A percentile compares a stretch with the other conserved stretches of the same genome.
phyloP scores from a whole-genome alignment of 306 rosid species.

The Rosa rugosa region DNA sequence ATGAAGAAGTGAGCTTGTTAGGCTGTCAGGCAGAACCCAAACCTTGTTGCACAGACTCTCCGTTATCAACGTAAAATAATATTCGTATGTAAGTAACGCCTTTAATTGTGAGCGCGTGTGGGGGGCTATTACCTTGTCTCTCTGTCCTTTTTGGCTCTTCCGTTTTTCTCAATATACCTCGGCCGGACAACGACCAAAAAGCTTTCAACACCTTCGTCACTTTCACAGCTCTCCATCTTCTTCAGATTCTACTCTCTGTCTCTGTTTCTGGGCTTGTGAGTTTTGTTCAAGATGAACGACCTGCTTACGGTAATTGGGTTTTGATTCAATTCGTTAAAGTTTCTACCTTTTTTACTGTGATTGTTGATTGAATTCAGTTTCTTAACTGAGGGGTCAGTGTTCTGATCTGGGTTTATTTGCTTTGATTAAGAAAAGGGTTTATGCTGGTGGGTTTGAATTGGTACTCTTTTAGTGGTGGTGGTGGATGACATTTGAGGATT shows the following conservation, averaged over 20 bases:
- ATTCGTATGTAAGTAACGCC: slow-evolving; percentile 34
- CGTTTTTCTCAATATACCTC: background rate
- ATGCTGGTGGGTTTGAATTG: slow-evolving; percentile 1
- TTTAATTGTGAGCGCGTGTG: background rate
- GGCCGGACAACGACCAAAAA: slow-evolving; percentile 47
- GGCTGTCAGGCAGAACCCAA: background rate
- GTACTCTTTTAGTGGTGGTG: slow-evolving; percentile 1
- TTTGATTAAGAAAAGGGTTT: background rate
- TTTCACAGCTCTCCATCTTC: slow-evolving; percentile 6
- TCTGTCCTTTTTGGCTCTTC: slow-evolving; percentile 40
- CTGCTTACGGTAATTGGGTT: slow-evolving; percentile 69
- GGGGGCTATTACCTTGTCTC: slow-evolving; percentile 20
- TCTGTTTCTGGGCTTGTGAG: slow-evolving; percentile 4
- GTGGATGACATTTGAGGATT: background rate
- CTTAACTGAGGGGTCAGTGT: slow-evolving; percentile 1
- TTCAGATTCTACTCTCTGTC: slow-evolving; percentile 11
- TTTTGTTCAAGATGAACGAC: slow-evolving; percentile 75
- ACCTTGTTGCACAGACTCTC: background rate
- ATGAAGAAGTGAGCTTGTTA: background rate
- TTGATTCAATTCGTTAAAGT: background rate
- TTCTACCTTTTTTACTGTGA: background rate
- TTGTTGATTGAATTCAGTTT: slow-evolving; percentile 18
- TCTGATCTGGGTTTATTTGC: slow-evolving; percentile 12
- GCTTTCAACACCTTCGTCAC: background rate
- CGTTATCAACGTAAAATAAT: slow-evolving; percentile 1